A percentile compares a stretch with the other conserved stretches of the same genome.
These are phyloP conservation scores for Hypoxylon sp. DNA, from an alignment of 2,329 filamentous ascomycete species.

Conservation along the genomic window DNA sequence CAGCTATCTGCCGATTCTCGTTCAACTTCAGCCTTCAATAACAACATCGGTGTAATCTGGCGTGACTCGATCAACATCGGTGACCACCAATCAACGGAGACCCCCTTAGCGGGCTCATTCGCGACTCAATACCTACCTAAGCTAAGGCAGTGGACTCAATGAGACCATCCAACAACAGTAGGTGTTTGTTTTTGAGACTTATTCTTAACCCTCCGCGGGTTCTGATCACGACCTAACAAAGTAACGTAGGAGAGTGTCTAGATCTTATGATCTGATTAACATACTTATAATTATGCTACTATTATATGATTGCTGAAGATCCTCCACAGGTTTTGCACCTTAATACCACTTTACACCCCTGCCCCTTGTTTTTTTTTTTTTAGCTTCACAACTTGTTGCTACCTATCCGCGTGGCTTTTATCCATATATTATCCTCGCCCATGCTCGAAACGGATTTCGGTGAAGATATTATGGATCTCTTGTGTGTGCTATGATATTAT, in stretches of 20 bases:
- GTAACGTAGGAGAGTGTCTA: conserved; percentile 19
- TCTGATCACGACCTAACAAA: conserved; percentile 5
- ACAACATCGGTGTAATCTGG: conserved; percentile 16
- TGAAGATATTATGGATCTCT: conserved; percentile 27
- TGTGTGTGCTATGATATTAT: conserved; percentile 16
- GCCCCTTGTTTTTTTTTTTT: conserved; percentile 35
- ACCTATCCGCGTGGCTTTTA: conserved; percentile 47
- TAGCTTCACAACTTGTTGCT: conserved; percentile 38
- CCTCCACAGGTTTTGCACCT: conserved; percentile 38
- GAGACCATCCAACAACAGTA: neutral
- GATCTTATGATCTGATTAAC: conserved; percentile 46
- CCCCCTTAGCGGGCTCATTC: conserved; percentile 11
- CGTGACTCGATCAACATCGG: conserved; percentile 8
- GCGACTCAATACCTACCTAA: neutral
- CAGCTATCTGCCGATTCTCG: conserved; percentile 40
- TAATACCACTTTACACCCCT: conserved; percentile 42
- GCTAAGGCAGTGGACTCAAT: neutral
- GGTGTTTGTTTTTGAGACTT: neutral
- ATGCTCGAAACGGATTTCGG: conserved; percentile 40
- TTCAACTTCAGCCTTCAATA: conserved; percentile 27
- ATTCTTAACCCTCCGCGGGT: neutral
- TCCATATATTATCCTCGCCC: conserved; percentile 27
- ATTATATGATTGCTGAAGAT: conserved; percentile 44
- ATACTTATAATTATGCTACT: conserved; percentile 30
- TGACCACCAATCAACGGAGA: conserved; percentile 5